Base-by-base conservation (phyloP, 176 grass and related monocot species). In the Dendrocalamus sinicus region DNA sequence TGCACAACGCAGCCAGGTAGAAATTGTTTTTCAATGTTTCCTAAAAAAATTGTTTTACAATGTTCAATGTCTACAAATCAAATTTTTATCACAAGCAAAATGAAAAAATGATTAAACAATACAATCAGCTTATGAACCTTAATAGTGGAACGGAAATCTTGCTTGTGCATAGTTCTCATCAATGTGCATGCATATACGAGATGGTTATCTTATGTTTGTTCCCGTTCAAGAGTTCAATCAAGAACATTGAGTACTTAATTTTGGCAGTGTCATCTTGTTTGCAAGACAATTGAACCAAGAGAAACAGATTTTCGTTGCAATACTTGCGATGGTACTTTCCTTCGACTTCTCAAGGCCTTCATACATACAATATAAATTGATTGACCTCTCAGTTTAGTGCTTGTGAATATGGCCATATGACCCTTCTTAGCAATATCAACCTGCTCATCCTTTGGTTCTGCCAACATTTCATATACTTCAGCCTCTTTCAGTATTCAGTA, bases 111-210 rank as follows among this genome's bases (percentile, higher is more conserved):
- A 82, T 39, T 41, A 45, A 54, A 55, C 26, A 48, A 13, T 32
- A 35, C 19, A 51, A 5, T 9, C 28, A 52, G 17, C 5, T 76
- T 76, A 74, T 74, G 43, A 67, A 50, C 51, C 17, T 76, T n/a
- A 60, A 37, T 58, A 68, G 14, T 62, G 53, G 70, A 60, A 59
- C 13, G 13, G 28, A n/a, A n/a, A 44, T 80, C 57, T 79, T 86
- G 6, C 26, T 80, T 72, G 76, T 72, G 55, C 12, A 60, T 22
- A 41, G 63, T 50, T 43, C 67, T 66, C 4, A 66, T 67, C 24
- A 32, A 72, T 79, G 0, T 63, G 24, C 44, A 51, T 53, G 43
- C 26, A 22, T 51, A 2, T 63, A 12, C 1, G 23, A 63, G n/a
- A 28, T 63, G 24, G 14, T 66, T 80, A 30, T 80, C 20, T 66